Conservation (phyloP, 2,329 filamentous ascomycete genomes). For the Xylaria sp. region DNA sequence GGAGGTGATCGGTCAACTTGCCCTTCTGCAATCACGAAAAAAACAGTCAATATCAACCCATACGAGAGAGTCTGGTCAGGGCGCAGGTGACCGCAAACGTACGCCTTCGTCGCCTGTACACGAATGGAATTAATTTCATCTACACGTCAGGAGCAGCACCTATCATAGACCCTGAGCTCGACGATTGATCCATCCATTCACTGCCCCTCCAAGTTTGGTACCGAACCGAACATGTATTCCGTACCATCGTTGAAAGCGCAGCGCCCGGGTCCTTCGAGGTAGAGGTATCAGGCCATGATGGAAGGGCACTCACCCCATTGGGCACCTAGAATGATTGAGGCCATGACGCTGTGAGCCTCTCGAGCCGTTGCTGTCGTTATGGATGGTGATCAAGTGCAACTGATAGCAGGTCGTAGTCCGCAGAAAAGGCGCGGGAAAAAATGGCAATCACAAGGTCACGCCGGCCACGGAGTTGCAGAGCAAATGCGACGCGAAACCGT, state of each 20-base stretch:
- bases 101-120: conserved; percentile 18
- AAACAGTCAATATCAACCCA: conserved; percentile 12
- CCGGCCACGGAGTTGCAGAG: conserved; percentile 10
- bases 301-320: conserved; percentile 17
- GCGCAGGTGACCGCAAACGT: conserved; percentile 4
- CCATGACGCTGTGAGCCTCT: conserved; percentile 3
- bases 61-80: not conserved
- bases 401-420: not conserved
- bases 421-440: conserved; percentile 10
- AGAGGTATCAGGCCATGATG: not conserved
- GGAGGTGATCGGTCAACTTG: conserved; percentile 17
- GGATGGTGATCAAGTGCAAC: not conserved
- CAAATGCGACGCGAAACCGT: conserved; percentile 4
- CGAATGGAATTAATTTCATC: conserved; percentile 9
- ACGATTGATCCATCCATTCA: not conserved
- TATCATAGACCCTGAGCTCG: not conserved
- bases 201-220: not conserved
- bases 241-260: not conserved
- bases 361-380: not conserved
- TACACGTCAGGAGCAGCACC: not conserved
- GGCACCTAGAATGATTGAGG: conserved; percentile 15
- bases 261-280: not conserved
- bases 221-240: not conserved
- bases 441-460: conserved; percentile 2
- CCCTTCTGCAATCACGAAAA: conserved; percentile 13